A percentile compares a stretch with the other conserved stretches of the same genome.
phyloP scores from a whole-genome alignment of 1,284 basidiomycete species.

The Cryptococcus amylolentus region DNA sequence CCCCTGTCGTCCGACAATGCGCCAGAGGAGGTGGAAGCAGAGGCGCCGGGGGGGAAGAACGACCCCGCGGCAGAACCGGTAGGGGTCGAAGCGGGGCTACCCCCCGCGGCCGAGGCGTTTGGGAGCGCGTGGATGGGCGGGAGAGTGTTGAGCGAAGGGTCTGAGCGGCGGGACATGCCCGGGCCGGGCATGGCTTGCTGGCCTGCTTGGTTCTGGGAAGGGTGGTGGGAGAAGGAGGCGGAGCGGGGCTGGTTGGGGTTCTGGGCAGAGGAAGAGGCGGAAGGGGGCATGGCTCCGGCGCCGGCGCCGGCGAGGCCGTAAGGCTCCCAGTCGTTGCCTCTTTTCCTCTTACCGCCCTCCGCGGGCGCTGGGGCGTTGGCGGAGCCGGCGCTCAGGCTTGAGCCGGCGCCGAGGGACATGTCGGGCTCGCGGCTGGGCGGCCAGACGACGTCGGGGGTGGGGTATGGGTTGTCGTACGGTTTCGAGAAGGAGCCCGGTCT shows the following conservation, averaged over 20 bases:
- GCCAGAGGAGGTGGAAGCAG: not conserved
- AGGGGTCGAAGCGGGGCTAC: not conserved
- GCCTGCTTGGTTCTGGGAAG: not conserved
- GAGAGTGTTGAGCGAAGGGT: not conserved
- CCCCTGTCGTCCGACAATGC: not conserved
- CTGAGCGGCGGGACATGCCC: not conserved
- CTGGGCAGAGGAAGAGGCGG: no score
- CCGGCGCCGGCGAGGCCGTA: not conserved
- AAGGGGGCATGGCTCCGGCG: not conserved
- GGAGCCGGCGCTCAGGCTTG: not conserved
- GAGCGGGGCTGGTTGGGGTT: no score
- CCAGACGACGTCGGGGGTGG: slow-evolving; percentile 14
- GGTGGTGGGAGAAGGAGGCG: not conserved
- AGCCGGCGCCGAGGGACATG: no score
- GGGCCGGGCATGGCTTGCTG: not conserved
- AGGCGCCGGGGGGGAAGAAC: not conserved
- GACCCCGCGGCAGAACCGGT: not conserved
- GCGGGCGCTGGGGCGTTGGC: not conserved
- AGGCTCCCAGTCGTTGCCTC: not conserved
- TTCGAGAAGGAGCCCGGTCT: slow-evolving; percentile 8
- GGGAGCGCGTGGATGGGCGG: slow-evolving; percentile 9
- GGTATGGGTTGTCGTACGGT: slow-evolving; percentile 18
- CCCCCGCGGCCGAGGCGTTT: not conserved
- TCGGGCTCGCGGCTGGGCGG: not conserved
- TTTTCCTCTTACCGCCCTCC: slow-evolving; percentile 9